Percentiles rank a stretch among this genome's conserved stretches.
Evolutionary conservation across 2,329 filamentous ascomycete genomes (phyloP).

Genomic region (Fusarium anguioides): DNA sequence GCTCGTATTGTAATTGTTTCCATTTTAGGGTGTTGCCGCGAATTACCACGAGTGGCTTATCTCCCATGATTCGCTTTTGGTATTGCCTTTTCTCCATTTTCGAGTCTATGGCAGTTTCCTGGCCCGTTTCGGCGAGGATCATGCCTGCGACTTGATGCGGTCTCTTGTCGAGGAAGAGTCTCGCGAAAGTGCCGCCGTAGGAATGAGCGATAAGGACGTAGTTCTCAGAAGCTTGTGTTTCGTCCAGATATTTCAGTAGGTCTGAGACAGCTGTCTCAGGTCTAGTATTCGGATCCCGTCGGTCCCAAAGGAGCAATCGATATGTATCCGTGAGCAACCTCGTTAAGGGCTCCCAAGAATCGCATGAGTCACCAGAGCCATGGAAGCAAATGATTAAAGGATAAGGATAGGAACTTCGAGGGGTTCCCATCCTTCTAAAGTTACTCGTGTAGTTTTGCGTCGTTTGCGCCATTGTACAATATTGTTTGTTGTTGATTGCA

Average conservation of each 20-base stretch:
- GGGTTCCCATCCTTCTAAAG: neutral
- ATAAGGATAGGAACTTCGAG: neutral
- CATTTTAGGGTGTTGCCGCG: slow-evolving; percentile 38
- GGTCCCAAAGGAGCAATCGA: slow-evolving; percentile 31
- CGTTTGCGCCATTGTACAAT: neutral
- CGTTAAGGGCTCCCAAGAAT: slow-evolving; percentile 26
- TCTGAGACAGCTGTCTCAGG: neutral
- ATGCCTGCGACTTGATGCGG: slow-evolving; percentile 29
- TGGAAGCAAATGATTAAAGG: slow-evolving; percentile 39
- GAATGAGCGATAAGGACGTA: slow-evolving; percentile 37
- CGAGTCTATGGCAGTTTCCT: slow-evolving; percentile 30
- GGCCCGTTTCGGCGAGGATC: slow-evolving; percentile 39
- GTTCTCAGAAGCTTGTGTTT: neutral
- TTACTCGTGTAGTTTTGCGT: neutral
- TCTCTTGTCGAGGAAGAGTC: slow-evolving; percentile 27
- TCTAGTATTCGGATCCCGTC: slow-evolving; percentile 1
- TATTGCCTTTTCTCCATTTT: slow-evolving; percentile 32
- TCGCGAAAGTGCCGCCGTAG: slow-evolving; percentile 36
- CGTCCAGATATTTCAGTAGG: neutral
- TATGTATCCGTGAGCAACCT: slow-evolving; percentile 6
- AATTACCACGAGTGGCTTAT: slow-evolving; percentile 34
- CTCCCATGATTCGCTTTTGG: slow-evolving; percentile 4
- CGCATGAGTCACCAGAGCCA: slow-evolving; percentile 36
- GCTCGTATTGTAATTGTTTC: slow-evolving; percentile 28
- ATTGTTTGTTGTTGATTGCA: neutral